Conservation (phyloP, 139 green algal genomes). For the Chlorella sp. region DNA sequence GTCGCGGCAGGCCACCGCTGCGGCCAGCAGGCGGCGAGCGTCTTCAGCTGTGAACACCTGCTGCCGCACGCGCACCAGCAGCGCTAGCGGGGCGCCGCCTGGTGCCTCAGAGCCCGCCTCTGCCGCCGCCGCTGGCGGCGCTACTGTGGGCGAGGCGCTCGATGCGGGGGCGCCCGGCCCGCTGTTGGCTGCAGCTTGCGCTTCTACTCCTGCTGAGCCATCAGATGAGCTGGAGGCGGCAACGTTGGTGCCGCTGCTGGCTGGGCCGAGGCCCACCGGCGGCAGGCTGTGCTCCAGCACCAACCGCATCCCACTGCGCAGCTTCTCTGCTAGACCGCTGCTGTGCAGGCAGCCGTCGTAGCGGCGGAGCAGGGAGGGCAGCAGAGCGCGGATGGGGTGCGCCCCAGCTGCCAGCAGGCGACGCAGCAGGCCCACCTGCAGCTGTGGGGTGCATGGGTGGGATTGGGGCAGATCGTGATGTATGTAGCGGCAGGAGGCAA, state of each 20-base stretch:
- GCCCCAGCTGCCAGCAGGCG: slow-evolving; percentile 1
- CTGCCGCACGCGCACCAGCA: not conserved
- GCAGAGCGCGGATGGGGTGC: not conserved
- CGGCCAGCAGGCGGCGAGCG: not conserved
- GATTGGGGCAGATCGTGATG: not conserved
- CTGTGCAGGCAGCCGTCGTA: not conserved
- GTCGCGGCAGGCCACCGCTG: slow-evolving; percentile 8
- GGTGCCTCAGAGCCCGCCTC: not conserved
- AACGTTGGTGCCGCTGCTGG: not conserved
- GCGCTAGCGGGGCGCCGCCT: not conserved
- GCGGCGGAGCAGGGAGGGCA: not conserved
- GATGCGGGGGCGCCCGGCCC: too few relatives aligned
- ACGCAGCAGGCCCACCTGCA: not conserved
- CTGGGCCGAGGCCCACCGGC: not conserved
- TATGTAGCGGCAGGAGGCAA: not conserved
- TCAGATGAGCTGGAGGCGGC: not conserved
- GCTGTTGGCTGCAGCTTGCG: too few relatives aligned
- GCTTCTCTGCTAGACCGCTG: slow-evolving; percentile 1
- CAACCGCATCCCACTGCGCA: not conserved
- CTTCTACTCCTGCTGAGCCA: not conserved
- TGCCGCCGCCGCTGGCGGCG: not conserved
- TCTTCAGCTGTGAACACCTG: not conserved
- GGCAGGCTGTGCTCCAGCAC: slow-evolving; percentile 17
- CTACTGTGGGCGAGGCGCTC: too few relatives aligned
- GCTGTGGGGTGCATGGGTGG: not conserved